phyloP scores from a whole-genome alignment of 148 eudicot genomes.

The Diospyros kaki region DNA sequence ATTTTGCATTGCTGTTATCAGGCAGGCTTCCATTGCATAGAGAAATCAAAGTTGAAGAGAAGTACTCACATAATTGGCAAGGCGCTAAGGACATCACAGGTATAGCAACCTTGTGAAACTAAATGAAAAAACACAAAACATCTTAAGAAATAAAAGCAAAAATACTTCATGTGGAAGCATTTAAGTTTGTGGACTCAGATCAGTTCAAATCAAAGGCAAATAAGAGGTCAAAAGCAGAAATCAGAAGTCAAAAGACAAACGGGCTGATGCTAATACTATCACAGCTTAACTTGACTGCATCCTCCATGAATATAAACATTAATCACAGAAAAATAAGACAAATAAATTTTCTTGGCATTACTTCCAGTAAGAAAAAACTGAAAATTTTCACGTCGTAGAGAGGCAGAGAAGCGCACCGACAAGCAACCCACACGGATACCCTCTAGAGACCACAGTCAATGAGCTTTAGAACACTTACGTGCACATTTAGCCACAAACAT shows the following conservation, averaged over 20 bases:
- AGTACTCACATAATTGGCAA: background rate
- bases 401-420: background rate
- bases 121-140: background rate
- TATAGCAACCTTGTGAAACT: background rate
- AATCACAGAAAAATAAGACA: too few species aligned
- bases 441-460: background rate
- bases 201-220: background rate
- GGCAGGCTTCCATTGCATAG: background rate
- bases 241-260: background rate
- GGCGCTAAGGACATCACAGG: background rate
- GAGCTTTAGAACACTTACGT: background rate
- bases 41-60: background rate
- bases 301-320: background rate
- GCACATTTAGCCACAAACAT: too few species aligned
- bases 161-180: background rate
- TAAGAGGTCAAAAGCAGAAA: background rate
- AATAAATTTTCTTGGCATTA: background rate
- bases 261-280: too few species aligned
- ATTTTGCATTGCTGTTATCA: background rate
- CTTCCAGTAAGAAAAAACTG: background rate
- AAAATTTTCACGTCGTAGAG: background rate
- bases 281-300: background rate
- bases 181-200: background rate
- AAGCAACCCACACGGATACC: background rate
- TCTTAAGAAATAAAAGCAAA: background rate